Conservation (phyloP, 805 yeast genomes). For the Ogataea paraovalis region DNA sequence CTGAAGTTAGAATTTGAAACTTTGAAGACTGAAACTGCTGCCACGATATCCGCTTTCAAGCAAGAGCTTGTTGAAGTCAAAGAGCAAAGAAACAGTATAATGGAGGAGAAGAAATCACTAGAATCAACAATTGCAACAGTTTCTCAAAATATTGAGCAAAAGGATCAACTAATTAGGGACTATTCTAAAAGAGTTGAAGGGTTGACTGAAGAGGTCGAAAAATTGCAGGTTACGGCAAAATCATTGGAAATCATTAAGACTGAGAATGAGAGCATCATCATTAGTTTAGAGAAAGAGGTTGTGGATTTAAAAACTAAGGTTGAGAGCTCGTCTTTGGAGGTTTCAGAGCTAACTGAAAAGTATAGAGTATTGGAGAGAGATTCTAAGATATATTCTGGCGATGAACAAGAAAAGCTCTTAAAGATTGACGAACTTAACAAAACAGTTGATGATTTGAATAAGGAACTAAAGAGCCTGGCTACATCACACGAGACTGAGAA, state of each 20-base stretch:
- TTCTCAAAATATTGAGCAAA: conserved; percentile 30
- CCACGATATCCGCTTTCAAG: conserved; percentile 26
- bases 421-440: neutral
- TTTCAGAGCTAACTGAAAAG: neutral
- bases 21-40: conserved; percentile 13
- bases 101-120: conserved; percentile 32
- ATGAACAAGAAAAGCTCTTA: neutral
- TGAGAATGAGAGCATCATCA: conserved; percentile 30
- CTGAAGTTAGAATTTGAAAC: conserved; percentile 4
- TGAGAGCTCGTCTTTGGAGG: neutral
- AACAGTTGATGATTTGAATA: neutral
- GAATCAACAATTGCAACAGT: conserved; percentile 30
- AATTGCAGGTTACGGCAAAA: neutral
- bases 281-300: neutral
- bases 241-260: neutral
- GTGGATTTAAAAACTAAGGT: neutral
- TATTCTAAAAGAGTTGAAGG: conserved; percentile 3
- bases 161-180: conserved; percentile 13
- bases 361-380: neutral
- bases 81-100: conserved; percentile 24
- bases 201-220: conserved; percentile 3
- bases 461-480: neutral
- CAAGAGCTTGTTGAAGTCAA: conserved; percentile 21
- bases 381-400: neutral
- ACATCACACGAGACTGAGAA: conserved; percentile 2